These are phyloP conservation scores for Leishmania amazonensis DNA, from an alignment of 208 protist species.

Conservation along the genomic window DNA sequence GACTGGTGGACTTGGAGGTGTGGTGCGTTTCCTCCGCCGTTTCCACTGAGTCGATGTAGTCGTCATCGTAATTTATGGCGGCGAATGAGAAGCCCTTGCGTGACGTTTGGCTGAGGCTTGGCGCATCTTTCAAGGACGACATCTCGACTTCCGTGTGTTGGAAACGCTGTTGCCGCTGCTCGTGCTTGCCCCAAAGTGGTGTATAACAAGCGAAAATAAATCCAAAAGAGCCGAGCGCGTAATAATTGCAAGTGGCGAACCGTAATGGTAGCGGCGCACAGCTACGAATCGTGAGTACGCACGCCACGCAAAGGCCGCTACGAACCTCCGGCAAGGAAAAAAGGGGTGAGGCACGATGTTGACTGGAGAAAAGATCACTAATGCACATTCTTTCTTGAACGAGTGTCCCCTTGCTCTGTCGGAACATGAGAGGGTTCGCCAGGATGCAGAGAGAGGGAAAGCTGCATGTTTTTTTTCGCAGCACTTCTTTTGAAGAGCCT, in stretches of 20 bases:
- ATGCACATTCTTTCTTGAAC: not conserved
- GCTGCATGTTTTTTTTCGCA: not conserved
- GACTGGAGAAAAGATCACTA: not conserved
- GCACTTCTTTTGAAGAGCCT: not conserved
- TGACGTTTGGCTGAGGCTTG: slow-evolving; percentile 44
- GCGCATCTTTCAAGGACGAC: slow-evolving; percentile 37
- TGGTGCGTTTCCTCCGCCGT: slow-evolving; percentile 18
- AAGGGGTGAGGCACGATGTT: not conserved
- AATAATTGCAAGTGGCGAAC: not conserved
- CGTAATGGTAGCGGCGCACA: not conserved
- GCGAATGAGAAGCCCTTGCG: slow-evolving; percentile 32
- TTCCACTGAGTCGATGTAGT: slow-evolving; percentile 42
- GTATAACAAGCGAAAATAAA: not conserved
- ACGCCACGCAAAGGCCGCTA: not conserved
- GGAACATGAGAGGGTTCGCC: not conserved
- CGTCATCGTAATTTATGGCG: slow-evolving; percentile 49
- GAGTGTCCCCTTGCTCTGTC: not conserved
- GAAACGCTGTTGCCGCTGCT: not conserved
- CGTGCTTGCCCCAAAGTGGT: not conserved
- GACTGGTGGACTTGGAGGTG: slow-evolving; percentile 16
- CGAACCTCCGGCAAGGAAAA: not conserved
- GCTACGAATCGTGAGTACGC: not conserved
- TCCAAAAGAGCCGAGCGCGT: not conserved
- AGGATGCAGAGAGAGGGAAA: not conserved
- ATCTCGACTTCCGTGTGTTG: not conserved